Evolutionary conservation across 345 rosid species (phyloP).

Genomic region (Hypericum androsaemum): DNA sequence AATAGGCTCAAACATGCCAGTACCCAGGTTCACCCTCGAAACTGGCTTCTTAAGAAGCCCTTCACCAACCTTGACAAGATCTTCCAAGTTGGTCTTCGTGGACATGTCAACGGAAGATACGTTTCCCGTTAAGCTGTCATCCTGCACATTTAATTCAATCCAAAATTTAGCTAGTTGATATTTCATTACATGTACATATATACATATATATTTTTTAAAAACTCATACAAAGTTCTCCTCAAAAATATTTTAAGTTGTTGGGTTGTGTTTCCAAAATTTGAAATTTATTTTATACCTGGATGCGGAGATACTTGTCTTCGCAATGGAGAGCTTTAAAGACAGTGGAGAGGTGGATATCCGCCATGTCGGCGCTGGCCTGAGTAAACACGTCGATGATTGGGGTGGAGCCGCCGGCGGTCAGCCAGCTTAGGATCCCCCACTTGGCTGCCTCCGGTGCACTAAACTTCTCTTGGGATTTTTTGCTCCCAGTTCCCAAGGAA

Average conservation of each 20-base stretch:
- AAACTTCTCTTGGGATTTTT: not conserved
- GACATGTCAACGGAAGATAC: conserved; percentile 1
- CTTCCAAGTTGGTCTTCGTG: conserved; percentile 8
- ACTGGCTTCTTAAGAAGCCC: conserved; percentile 5
- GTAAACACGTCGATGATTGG: conserved; percentile 10
- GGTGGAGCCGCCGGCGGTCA: not conserved
- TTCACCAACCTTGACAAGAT: conserved; percentile 2
- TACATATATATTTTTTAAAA: no score
- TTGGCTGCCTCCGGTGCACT: conserved; percentile 10
- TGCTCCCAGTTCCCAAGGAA: conserved; percentile 12
- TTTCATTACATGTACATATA: no score
- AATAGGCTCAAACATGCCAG: conserved; percentile 1
- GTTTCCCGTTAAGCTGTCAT: conserved; percentile 1
- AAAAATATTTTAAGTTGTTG: not conserved
- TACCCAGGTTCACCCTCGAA: conserved; percentile 3
- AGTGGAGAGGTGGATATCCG: conserved; percentile 7
- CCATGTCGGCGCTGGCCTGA: conserved; percentile 15
- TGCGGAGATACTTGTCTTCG: conserved; percentile 8
- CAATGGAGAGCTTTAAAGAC: conserved; percentile 7
- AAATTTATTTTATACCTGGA: conserved; percentile 17
- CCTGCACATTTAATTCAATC: not conserved
- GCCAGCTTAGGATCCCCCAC: conserved; percentile 12
- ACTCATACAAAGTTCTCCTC: no score
- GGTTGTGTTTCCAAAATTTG: no score
- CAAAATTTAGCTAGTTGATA: no score